phyloP scores from a whole-genome alignment of 2,329 filamentous ascomycete species.

The Penicillium sp. region DNA sequence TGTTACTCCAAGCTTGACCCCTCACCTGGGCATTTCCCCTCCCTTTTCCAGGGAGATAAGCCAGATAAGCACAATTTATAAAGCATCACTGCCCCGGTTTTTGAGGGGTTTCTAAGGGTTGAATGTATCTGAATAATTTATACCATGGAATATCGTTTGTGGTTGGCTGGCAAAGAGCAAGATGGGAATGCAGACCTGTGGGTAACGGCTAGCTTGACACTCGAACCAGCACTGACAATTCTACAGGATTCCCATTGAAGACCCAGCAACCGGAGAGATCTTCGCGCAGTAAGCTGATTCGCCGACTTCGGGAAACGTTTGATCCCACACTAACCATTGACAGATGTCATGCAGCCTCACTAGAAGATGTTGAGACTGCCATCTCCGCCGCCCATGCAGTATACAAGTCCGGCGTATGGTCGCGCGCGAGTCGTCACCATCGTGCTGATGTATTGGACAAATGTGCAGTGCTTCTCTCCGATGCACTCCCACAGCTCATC shows the following conservation, averaged over 20 bases:
- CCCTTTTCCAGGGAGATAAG: neutral
- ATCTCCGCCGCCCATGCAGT: slow-evolving; percentile 13
- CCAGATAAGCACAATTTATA: slow-evolving; percentile 1
- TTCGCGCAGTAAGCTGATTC: slow-evolving; percentile 17
- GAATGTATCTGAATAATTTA: neutral
- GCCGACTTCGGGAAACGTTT: rapidly evolving
- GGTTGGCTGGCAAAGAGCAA: slow-evolving; percentile 20
- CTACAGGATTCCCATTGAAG: slow-evolving; percentile 19
- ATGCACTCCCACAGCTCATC: slow-evolving; percentile 55
- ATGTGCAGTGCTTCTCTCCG: slow-evolving; percentile 16
- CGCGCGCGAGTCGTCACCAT: slow-evolving; percentile 20
- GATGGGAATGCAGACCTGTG: slow-evolving; percentile 15
- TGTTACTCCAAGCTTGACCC: neutral
- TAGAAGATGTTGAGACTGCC: slow-evolving; percentile 16
- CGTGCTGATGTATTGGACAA: slow-evolving; percentile 25
- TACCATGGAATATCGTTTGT: slow-evolving; percentile 15
- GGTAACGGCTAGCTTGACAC: neutral
- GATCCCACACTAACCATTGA: neutral
- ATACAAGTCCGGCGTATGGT: slow-evolving; percentile 23
- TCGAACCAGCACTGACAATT: neutral
- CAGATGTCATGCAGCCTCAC: slow-evolving; percentile 22
- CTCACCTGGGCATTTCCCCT: neutral
- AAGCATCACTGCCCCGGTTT: neutral
- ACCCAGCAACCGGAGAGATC: slow-evolving; percentile 21
- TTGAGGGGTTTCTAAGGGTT: no score